Percentiles rank a stretch among this genome's conserved stretches.
Conservation (phyloP, 306 rosid species). For the Begonia peltatifolia region DNA sequence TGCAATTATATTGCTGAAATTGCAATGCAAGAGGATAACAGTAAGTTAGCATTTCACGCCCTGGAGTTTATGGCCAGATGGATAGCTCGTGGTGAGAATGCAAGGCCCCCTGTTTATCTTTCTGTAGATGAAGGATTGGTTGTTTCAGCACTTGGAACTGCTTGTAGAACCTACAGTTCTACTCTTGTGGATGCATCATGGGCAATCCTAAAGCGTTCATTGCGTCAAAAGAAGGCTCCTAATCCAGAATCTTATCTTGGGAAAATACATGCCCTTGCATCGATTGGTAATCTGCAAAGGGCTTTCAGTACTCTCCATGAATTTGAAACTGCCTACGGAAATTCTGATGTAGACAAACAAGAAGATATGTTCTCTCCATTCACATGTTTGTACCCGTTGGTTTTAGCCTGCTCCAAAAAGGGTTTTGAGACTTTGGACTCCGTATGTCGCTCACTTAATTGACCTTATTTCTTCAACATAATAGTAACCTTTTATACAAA, state of each 20-base stretch:
- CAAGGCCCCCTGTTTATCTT: slow-evolving; percentile 41
- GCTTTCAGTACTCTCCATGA: slow-evolving; percentile 64
- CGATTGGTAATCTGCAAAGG: slow-evolving; percentile 60
- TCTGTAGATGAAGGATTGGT: slow-evolving; percentile 78
- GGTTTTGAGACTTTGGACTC: slow-evolving; percentile 88
- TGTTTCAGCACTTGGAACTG: slow-evolving; percentile 62
- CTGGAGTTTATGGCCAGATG: slow-evolving; percentile 79
- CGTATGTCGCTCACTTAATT: slow-evolving; percentile 32
- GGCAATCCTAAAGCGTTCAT: slow-evolving; percentile 62
- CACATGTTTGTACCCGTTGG: slow-evolving; percentile 76
- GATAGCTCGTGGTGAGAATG: slow-evolving; percentile 71
- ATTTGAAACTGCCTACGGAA: slow-evolving; percentile 55
- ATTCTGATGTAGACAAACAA: slow-evolving; percentile 34
- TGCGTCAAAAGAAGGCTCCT: slow-evolving; percentile 66
- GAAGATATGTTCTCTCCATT: slow-evolving; percentile 81
- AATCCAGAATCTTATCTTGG: slow-evolving; percentile 76
- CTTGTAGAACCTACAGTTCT: slow-evolving; percentile 57
- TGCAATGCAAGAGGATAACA: slow-evolving; percentile 54
- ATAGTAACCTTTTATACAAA: no score
- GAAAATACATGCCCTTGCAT: slow-evolving; percentile 74
- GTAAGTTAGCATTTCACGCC: slow-evolving; percentile 66
- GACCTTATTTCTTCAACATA: no score
- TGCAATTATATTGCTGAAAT: slow-evolving; percentile 50
- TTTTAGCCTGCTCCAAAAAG: slow-evolving; percentile 65
- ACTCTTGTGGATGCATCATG: slow-evolving; percentile 71